Evolutionary conservation across 352 stramenopile species (phyloP).

Genomic region (Globisporangium cylindrosporum): DNA sequence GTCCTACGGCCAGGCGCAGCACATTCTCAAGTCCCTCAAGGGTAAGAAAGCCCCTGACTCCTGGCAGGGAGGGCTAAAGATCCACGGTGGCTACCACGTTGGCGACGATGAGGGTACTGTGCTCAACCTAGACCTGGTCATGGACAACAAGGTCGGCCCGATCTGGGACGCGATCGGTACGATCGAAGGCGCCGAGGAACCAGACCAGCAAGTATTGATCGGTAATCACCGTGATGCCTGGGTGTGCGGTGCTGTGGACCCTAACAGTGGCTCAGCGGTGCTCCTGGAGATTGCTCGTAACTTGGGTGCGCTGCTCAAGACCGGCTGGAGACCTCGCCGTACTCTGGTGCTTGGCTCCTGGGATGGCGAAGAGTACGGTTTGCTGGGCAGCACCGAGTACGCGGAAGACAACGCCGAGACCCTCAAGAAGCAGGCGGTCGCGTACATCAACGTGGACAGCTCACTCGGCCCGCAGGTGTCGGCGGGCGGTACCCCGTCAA

Average conservation of each 20-base stretch:
- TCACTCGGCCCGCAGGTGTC: constrained; percentile 55
- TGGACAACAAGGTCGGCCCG: constrained; percentile 72
- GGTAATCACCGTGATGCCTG: constrained; percentile 92
- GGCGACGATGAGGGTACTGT: constrained; percentile 64
- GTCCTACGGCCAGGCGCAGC: constrained; percentile 77
- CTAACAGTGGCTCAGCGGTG: constrained; percentile 75
- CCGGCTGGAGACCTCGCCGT: constrained; percentile 63
- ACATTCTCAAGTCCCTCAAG: constrained; percentile 65
- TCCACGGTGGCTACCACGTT: constrained; percentile 68
- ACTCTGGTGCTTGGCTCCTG: constrained; percentile 80
- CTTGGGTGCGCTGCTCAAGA: constrained; percentile 57
- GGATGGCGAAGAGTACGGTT: constrained; percentile 84
- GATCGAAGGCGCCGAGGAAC: constrained; percentile 57
- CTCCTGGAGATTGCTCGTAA: constrained; percentile 84
- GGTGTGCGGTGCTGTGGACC: constrained; percentile 87
- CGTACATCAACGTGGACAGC: constrained; percentile 86
- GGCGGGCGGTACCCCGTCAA: constrained; percentile 61
- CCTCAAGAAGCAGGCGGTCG: constrained; percentile 54
- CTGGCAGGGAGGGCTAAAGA: constrained; percentile 63
- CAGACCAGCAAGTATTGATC: constrained; percentile 79
- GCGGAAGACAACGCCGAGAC: constrained; percentile 58
- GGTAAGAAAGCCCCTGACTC: constrained; percentile 44
- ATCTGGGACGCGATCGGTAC: constrained; percentile 89
- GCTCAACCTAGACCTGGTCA: constrained; percentile 62
- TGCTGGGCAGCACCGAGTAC: constrained; percentile 84